phyloP scores from a whole-genome alignment of 305 asterid species.

The Solanum hybrid region DNA sequence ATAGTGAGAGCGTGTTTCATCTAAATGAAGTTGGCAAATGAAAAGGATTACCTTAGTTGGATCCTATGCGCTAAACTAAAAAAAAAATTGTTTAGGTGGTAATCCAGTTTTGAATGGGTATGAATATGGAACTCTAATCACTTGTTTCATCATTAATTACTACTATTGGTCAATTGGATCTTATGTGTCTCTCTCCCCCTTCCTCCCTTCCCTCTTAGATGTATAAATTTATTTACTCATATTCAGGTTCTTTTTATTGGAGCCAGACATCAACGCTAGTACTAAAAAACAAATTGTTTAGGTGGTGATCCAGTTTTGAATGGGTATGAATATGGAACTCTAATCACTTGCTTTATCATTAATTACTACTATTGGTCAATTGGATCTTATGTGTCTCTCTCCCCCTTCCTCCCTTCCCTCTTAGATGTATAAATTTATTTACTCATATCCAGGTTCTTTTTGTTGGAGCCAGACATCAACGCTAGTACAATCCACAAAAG shows the following conservation, averaged over 20 bases:
- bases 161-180: background rate
- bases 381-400: conserved; percentile 8
- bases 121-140: background rate
- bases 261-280: conserved; percentile 77
- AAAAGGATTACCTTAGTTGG: background rate
- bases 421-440: conserved; percentile 53
- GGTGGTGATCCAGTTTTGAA: background rate
- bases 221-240: conserved; percentile 82
- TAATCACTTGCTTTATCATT: background rate
- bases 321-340: background rate
- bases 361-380: background rate
- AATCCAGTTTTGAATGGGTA: background rate
- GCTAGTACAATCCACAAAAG: conserved; percentile 63
- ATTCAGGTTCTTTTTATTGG: conserved; percentile 99
- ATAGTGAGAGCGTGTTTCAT: background rate
- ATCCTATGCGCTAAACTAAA: background rate
- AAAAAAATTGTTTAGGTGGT: background rate
- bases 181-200: conserved; percentile 3
- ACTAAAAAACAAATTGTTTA: background rate
- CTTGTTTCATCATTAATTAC: background rate
- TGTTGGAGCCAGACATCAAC: conserved; percentile 97
- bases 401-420: conserved; percentile 11
- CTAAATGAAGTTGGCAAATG: background rate
- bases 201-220: conserved; percentile 21
- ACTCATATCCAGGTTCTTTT: conserved; percentile 99